Percentiles rank a stretch among this genome's conserved stretches.
Conservation (phyloP, 345 rosid genomes). For the Eucalyptus urophylla region DNA sequence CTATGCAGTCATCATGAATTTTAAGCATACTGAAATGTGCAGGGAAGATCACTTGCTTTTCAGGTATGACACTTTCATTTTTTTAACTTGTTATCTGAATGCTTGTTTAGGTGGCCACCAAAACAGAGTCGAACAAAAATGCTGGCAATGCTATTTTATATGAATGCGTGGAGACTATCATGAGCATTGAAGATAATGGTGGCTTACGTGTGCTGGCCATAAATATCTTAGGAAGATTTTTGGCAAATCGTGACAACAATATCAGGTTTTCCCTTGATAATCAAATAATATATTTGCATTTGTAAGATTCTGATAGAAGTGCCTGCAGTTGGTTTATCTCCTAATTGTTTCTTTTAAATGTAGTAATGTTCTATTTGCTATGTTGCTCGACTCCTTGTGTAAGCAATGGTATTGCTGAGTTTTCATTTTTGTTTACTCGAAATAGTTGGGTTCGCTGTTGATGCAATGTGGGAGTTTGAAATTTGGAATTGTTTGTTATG, state of each 20-base stretch:
- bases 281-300: not conserved
- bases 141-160: conserved; percentile 99
- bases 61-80: not conserved
- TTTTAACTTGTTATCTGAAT: not conserved
- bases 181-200: conserved; percentile 95
- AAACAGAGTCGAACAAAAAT: conserved; percentile 96
- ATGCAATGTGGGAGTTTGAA: not conserved
- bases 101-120: conserved; percentile 78
- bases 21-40: not conserved
- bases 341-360: not conserved
- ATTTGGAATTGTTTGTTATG: not conserved
- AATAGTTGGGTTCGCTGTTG: not conserved
- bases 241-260: conserved; percentile 98
- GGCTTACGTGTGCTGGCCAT: conserved; percentile 99
- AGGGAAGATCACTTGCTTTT: not conserved
- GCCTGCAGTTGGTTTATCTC: not conserved
- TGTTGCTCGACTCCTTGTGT: not conserved
- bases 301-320: not conserved
- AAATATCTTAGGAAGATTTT: conserved; percentile 93
- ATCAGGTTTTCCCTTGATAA: conserved; percentile 49
- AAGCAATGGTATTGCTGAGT: not conserved
- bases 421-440: not conserved
- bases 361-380: not conserved
- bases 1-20: not conserved
- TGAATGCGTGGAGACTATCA: conserved; percentile 95